Percentiles rank a stretch among this genome's conserved stretches.
Conservation (phyloP, 441 rosid genomes). For the Mallotus japonicus region DNA sequence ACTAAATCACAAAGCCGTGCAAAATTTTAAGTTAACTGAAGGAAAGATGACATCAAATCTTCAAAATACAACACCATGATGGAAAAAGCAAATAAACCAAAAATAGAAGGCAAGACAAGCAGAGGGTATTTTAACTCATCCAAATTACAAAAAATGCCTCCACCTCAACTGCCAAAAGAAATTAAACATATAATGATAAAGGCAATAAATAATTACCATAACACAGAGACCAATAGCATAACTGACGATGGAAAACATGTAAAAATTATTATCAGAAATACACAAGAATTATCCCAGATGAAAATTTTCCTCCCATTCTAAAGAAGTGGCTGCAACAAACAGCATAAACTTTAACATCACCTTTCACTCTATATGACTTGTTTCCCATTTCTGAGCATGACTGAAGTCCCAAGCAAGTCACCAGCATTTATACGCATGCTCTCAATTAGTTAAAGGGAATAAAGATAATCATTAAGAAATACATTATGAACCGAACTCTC, state of each 20-base stretch:
- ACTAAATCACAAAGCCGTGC: slow-evolving; percentile 38
- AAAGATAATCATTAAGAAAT: too few species aligned
- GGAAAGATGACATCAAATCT: neutral
- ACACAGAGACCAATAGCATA: neutral
- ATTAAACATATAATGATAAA: neutral
- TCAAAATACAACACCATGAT: neutral
- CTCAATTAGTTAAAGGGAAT: too few species aligned
- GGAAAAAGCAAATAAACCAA: neutral
- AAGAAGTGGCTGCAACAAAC: neutral
- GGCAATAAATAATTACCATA: neutral
- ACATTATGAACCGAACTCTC: too few species aligned
- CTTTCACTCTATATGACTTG: too few species aligned
- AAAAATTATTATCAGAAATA: neutral
- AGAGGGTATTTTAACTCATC: neutral
- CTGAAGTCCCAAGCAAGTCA: neutral
- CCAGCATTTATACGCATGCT: neutral
- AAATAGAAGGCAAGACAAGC: neutral
- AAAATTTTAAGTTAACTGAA: slow-evolving; percentile 12
- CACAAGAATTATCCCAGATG: neutral
- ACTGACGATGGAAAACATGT: neutral
- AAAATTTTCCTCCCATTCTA: neutral
- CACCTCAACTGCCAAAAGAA: neutral
- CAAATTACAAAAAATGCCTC: neutral
- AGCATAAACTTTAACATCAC: too few species aligned
- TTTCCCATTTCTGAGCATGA: too few species aligned